Evolutionary conservation across 768 basidiomycete genomes (phyloP).

Genomic region (Lactarius tabidus): DNA sequence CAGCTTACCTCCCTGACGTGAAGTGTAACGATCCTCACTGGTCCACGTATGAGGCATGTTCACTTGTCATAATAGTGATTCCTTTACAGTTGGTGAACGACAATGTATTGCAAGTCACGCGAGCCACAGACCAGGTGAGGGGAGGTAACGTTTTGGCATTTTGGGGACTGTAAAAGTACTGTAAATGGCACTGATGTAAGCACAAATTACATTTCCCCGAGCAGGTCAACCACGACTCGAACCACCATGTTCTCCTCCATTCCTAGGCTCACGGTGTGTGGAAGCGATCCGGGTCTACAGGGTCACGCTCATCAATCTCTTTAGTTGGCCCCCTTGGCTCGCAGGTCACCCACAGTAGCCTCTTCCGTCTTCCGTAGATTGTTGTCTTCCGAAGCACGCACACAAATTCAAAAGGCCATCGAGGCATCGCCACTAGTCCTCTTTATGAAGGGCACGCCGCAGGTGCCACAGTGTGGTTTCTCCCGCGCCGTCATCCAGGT

Average conservation of each 20-base stretch:
- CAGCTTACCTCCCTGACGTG: background rate
- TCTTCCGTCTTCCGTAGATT: conserved; percentile 40
- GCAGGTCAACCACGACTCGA: background rate
- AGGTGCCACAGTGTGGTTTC: conserved; percentile 89
- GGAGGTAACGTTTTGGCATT: background rate
- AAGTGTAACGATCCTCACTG: background rate
- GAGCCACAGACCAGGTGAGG: background rate
- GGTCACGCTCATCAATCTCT: background rate
- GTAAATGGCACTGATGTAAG: background rate
- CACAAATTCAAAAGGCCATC: conserved; percentile 70
- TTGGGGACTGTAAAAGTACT: too few relatives aligned
- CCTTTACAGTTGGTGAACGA: background rate
- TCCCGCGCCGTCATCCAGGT: conserved; percentile 92
- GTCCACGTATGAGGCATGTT: background rate
- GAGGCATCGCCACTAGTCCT: conserved; percentile 76
- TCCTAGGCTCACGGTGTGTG: conserved; percentile 14
- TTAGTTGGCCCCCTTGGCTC: conserved; percentile 20
- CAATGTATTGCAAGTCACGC: background rate
- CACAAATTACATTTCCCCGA: background rate
- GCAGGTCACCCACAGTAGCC: conserved; percentile 24
- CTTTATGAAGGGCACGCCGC: conserved; percentile 97
- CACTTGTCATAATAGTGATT: background rate
- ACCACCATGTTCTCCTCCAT: conserved; percentile 8
- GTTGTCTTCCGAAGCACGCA: conserved; percentile 58
- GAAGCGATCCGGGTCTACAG: background rate